A percentile compares a stretch with the other conserved stretches of the same genome.
These are phyloP conservation scores for Hippophae tibetana DNA, from an alignment of 306 rosid species.

Conservation along the genomic window DNA sequence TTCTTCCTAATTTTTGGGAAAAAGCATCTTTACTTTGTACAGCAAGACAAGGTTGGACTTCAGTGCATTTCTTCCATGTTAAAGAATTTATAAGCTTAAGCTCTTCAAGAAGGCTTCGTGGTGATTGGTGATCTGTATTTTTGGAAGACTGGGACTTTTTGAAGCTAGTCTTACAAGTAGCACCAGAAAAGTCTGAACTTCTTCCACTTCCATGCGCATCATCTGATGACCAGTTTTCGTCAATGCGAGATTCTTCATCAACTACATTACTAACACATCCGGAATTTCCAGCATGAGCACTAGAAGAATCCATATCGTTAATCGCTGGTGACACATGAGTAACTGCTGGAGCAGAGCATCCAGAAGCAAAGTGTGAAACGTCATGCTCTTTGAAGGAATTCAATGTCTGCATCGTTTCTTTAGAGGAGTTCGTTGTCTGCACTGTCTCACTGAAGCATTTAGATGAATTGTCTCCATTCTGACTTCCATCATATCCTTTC, in stretches of 20 bases:
- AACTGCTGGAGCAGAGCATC: slow-evolving; percentile 42
- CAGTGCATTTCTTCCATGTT: slow-evolving; percentile 44
- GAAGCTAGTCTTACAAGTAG: slow-evolving; percentile 23
- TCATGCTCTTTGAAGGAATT: slow-evolving; percentile 36
- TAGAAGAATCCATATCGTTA: slow-evolving; percentile 32
- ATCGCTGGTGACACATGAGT: slow-evolving; percentile 38
- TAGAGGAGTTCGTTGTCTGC: slow-evolving; percentile 18
- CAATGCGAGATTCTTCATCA: slow-evolving; percentile 55
- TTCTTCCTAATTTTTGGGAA: slow-evolving; percentile 23
- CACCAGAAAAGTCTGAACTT: slow-evolving; percentile 28
- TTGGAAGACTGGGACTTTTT: slow-evolving; percentile 20
- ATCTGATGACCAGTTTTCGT: slow-evolving; percentile 42
- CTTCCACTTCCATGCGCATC: slow-evolving; percentile 41
- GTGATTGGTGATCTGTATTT: slow-evolving; percentile 30
- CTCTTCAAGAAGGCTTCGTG: slow-evolving; percentile 45
- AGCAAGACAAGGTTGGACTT: slow-evolving; percentile 18
- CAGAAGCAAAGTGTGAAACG: slow-evolving; percentile 43
- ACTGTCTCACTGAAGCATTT: slow-evolving; percentile 22
- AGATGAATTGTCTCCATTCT: slow-evolving; percentile 17
- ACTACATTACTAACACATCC: slow-evolving; percentile 29
- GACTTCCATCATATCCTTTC: slow-evolving; percentile 24
- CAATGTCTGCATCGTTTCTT: slow-evolving; percentile 14
- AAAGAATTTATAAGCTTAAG: slow-evolving; percentile 49
- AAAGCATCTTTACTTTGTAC: slow-evolving; percentile 15
- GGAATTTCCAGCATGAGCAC: slow-evolving; percentile 28